Conservation (phyloP, 495 filamentous ascomycete genomes). For the Rusavskia elegans region DNA sequence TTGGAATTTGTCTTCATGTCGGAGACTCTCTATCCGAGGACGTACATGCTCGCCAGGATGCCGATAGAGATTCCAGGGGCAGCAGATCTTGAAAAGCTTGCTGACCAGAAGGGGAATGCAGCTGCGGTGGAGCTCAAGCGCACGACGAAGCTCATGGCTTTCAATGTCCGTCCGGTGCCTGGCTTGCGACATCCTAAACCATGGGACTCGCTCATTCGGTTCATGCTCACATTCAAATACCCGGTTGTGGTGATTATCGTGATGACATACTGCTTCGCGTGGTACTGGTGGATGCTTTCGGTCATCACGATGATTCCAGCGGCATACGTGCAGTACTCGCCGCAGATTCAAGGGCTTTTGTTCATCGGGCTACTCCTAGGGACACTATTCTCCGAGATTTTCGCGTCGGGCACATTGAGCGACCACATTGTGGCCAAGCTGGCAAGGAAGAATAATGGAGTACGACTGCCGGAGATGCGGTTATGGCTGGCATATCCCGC, state of each 20-base stretch:
- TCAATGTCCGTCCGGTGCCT: constrained; percentile 34
- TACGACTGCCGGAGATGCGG: constrained; percentile 39
- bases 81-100: constrained; percentile 18
- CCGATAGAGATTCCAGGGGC: constrained; percentile 1
- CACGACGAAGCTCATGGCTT: constrained; percentile 32
- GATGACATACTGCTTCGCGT: constrained; percentile 36
- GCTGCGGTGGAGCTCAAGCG: constrained; percentile 17
- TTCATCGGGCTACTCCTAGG: constrained; percentile 43
- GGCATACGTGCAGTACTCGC: constrained; percentile 35
- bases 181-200: constrained; percentile 37
- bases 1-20: constrained; percentile 38
- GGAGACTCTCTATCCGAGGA: constrained; percentile 45
- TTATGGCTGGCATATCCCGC: constrained; percentile 44
- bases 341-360: constrained; percentile 40
- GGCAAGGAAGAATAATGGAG: constrained; percentile 28
- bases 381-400: constrained; percentile 35
- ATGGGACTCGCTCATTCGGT: constrained; percentile 31
- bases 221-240: constrained; percentile 32
- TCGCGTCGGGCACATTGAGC: constrained; percentile 37
- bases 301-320: constrained; percentile 43
- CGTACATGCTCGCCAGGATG: constrained; percentile 29
- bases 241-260: constrained; percentile 30
- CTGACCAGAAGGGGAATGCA: not conserved
- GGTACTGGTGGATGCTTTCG: constrained; percentile 50
- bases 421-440: constrained; percentile 33